These are phyloP conservation scores for Phytophthora pinifolia DNA, from an alignment of 352 stramenopile genomes.

Conservation along the genomic window DNA sequence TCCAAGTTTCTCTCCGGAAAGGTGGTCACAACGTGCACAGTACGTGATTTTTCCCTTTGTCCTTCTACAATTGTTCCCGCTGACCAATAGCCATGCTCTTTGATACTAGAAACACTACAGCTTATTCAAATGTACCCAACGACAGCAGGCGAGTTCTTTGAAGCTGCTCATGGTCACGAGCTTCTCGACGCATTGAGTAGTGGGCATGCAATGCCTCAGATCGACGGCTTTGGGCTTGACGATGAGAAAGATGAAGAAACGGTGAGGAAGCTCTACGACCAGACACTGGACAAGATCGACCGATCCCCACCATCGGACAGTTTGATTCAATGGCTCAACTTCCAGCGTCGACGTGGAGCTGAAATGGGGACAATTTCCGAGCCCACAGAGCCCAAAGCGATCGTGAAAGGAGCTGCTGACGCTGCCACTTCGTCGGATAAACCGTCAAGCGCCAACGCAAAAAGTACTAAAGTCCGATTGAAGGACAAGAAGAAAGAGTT, in stretches of 20 bases:
- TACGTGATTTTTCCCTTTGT: slow-evolving; percentile 14
- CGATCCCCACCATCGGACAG: slow-evolving; percentile 53
- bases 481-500: slow-evolving; percentile 74
- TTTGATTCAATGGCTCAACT: slow-evolving; percentile 72
- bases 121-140: slow-evolving; percentile 63
- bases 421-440: slow-evolving; percentile 4
- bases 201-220: slow-evolving; percentile 49
- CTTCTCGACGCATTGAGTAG: slow-evolving; percentile 59
- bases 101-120: slow-evolving; percentile 47
- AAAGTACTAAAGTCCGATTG: slow-evolving; percentile 21
- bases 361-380: slow-evolving; percentile 30
- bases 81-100: slow-evolving; percentile 5
- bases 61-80: neutral
- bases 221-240: slow-evolving; percentile 43
- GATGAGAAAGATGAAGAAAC: slow-evolving; percentile 46
- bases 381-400: neutral
- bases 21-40: slow-evolving; percentile 56
- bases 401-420: neutral
- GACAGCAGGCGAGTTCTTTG: slow-evolving; percentile 58
- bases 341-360: slow-evolving; percentile 49
- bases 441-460: slow-evolving; percentile 14
- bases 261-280: slow-evolving; percentile 30
- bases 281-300: slow-evolving; percentile 40
- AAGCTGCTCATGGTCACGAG: slow-evolving; percentile 52
- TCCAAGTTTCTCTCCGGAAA: slow-evolving; percentile 60